Evolutionary conservation across 2,329 filamentous ascomycete genomes (phyloP), one percentile per base, ranked within the genome.

Genomic region (Diaporthe destruens): DNA sequence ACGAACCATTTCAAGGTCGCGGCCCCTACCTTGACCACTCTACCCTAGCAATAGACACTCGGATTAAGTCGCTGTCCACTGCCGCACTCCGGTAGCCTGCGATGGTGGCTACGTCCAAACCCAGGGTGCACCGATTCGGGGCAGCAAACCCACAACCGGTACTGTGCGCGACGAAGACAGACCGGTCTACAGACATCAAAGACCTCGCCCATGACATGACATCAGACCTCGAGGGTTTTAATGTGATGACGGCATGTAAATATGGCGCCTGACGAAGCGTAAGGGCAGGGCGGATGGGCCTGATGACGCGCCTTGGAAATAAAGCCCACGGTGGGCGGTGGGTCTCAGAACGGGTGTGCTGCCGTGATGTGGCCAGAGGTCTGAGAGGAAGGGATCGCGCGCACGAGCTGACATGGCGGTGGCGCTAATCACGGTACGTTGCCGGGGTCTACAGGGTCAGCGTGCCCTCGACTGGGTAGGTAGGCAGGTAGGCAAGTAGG

Each of bases 191-290:
- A 39, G 23, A 34, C 32, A 54, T 18, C 49, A 51, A 36, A 42
- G 68, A 34, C 25, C 18, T n/a, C 54, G 34, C 25, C 55, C 47
- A 54, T 51, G 32, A 42, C 25, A 70, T 63, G 68, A 70, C 68
- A 70, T 70, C 68, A 61, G 56, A 36, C 14, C 42, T 23, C 20
- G 56, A 53, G 55, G 42, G 4, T 70, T 51, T 16, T 32, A 51
- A 57, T 32, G 44, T 54, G 36, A 70, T 70, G 68, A 70, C 68
- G 68, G 68, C 55, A 70, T 70, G 44, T 32, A 56, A 44, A 61
- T 36, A 61, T 29, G 54, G 61, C 67, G 44, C 44, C 55, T 65
- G 44, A 42, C 66, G 66, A 25, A 25, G 42, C 47, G n/a, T 70
- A 55, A 25, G 44, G 61, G 61, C 47, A 66, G 61, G 32, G 6